Evolutionary conservation across 23 red algal species (phyloP).

Genomic region (Gracilariopsis chorda): DNA sequence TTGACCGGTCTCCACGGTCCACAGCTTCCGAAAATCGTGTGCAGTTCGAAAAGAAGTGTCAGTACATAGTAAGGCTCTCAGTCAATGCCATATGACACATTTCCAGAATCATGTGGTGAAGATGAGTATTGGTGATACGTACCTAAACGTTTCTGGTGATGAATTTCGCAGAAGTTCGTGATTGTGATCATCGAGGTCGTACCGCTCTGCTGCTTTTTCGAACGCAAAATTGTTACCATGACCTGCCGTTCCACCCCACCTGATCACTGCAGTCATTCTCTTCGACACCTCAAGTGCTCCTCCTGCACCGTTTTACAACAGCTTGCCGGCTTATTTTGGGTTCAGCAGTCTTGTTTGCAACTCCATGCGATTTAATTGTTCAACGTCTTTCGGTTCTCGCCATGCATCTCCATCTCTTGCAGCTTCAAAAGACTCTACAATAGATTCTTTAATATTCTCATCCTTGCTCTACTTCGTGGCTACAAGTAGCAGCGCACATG

Average conservation of each 20-base stretch:
- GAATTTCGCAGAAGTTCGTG: not conserved
- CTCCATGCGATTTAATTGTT: slow-evolving; percentile 60
- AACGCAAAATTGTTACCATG: slow-evolving; percentile 66
- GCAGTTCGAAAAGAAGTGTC: not conserved
- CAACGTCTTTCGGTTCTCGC: slow-evolving; percentile 34
- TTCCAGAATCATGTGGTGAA: no score
- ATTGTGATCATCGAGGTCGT: slow-evolving; percentile 59
- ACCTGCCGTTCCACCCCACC: slow-evolving; percentile 63
- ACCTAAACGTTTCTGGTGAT: slow-evolving; percentile 31
- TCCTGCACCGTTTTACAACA: slow-evolving; percentile 55
- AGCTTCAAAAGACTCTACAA: slow-evolving; percentile 65
- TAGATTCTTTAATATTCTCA: slow-evolving; percentile 22
- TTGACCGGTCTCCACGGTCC: no score
- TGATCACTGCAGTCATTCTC: slow-evolving; percentile 65
- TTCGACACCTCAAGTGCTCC: slow-evolving; percentile 70
- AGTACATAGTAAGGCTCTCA: no score
- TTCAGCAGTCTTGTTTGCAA: slow-evolving; percentile 65
- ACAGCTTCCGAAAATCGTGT: slow-evolving; percentile 60
- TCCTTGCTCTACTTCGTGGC: slow-evolving; percentile 40
- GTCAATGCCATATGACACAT: no score
- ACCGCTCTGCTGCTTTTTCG: slow-evolving; percentile 54
- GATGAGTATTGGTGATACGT: no score
- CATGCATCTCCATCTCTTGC: not conserved
- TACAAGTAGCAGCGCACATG: slow-evolving; percentile 51
- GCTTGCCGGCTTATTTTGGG: slow-evolving; percentile 58